Base-by-base conservation (phyloP, 441 rosid species). In the Biscutella auriculata region DNA sequence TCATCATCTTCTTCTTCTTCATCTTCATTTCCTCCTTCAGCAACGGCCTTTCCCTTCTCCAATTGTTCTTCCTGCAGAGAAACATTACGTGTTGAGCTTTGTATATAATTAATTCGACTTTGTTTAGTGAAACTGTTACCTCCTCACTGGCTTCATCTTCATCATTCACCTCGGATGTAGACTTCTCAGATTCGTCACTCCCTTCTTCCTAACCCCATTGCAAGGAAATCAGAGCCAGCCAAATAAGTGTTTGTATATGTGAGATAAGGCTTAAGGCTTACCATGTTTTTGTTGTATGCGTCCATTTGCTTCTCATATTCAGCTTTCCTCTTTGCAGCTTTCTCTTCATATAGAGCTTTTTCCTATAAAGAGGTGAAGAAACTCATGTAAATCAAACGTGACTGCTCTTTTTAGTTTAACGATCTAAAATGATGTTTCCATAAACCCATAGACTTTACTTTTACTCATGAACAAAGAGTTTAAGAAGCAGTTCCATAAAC, bases 261-360 rank as follows among this genome's bases (percentile, higher is more conserved):
- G 32, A 27, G 33, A 55, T 3, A 49, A 9, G 21, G 49, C n/a
- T 44, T n/a, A 46, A 4, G 19, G 17, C 49, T 30, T 57, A 76
- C 88, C 87, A 79, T 61, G 73, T 74, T 78, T 75, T 79, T 73
- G 71, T 82, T 71, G 76, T 79, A 83, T 54, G 73, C 75, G 57
- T 75, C 70, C 83, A 82, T 84, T 45, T 50, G 77, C 53, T 76
- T 84, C 26, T 72, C 84, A 57, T 84, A 78, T 13, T 82, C 86
- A 2, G 35, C 68, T 69, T 84, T 82, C 76, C 69, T 72, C 67
- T 80, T 78, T 23, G 67, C 79, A 28, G 93, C 93, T 73, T 73
- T 79, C 62, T 74, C 80, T 61, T 72, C 88, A 62, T 62, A 80
- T 36, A 80, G 82, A 47, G 77, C 78, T 69, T 84, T 80, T 14